A percentile compares a stretch with the other conserved stretches of the same genome.
phyloP scores from a whole-genome alignment of 2,329 filamentous ascomycete species.

The Diaporthe citrichinensis region DNA sequence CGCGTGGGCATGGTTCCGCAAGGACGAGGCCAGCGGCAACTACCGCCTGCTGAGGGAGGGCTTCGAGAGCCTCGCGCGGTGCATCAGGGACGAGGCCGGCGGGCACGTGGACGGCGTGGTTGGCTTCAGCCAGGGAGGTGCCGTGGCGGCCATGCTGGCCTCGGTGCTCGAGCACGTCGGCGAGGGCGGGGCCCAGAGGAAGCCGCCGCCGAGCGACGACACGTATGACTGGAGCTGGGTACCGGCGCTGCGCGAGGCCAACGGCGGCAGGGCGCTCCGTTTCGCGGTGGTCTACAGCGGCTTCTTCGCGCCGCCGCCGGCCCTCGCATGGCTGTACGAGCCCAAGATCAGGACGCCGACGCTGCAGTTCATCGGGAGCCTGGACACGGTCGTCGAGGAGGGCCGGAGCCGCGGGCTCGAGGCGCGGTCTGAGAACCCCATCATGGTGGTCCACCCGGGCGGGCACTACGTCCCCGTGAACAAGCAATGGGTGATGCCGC shows the following conservation, averaged over 20 bases:
- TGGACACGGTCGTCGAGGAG: constrained; percentile 93
- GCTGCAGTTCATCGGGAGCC: constrained; percentile 84
- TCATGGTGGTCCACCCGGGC: constrained; percentile 81
- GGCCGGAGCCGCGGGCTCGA: constrained; percentile 75
- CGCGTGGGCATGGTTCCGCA: constrained; percentile 87
- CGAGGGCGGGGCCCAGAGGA: constrained; percentile 27
- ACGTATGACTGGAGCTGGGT: constrained; percentile 58
- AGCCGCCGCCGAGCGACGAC: constrained; percentile 55
- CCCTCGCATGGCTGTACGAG: constrained; percentile 79
- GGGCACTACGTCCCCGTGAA: constrained; percentile 91
- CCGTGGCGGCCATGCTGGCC: constrained; percentile 79
- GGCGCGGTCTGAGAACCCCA: constrained; percentile 71
- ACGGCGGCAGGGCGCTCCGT: constrained; percentile 63
- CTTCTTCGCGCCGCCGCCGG: constrained; percentile 74
- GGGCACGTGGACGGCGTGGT: constrained; percentile 83
- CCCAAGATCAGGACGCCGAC: constrained; percentile 83
- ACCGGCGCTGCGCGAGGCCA: constrained; percentile 62
- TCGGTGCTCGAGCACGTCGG: constrained; percentile 73
- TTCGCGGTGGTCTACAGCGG: constrained; percentile 86
- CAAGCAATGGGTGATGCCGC: constrained; percentile 83
- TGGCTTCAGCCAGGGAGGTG: constrained; percentile 87
- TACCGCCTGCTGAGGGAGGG: constrained; percentile 82
- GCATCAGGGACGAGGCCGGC: constrained; percentile 72
- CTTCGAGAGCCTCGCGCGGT: constrained; percentile 72
- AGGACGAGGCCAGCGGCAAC: constrained; percentile 72